These are phyloP conservation scores for Canariomyces notabilis DNA, from an alignment of 2,329 filamentous ascomycete genomes.

Conservation along the genomic window DNA sequence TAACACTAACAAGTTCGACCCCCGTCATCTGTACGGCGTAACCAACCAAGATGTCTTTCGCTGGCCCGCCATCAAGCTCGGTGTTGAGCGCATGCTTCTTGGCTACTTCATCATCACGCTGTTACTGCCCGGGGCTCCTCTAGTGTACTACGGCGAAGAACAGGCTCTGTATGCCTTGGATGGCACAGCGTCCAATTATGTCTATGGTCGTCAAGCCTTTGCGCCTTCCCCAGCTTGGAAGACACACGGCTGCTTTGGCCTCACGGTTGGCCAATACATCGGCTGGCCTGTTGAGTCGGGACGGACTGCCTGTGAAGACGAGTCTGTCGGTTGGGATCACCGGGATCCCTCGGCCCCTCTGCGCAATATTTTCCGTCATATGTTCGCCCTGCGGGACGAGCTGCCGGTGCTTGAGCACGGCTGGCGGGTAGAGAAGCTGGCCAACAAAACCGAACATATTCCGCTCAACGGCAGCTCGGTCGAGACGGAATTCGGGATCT, in stretches of 20 bases:
- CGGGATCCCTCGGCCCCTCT: conserved; percentile 57
- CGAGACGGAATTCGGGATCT: conserved; percentile 44
- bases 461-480: conserved; percentile 30
- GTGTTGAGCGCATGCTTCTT: conserved; percentile 51
- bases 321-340: conserved; percentile 53
- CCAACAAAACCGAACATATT: conserved; percentile 41
- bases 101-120: conserved; percentile 55
- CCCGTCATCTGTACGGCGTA: conserved; percentile 57
- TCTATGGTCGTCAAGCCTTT: conserved; percentile 60
- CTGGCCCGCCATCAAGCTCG: conserved; percentile 55
- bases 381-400: conserved; percentile 53
- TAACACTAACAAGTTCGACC: conserved; percentile 43
- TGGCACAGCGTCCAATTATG: conserved; percentile 56
- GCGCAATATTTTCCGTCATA: conserved; percentile 54
- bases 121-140: conserved; percentile 55
- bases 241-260: conserved; percentile 55
- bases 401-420: conserved; percentile 57
- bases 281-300: conserved; percentile 51
- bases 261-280: conserved; percentile 50
- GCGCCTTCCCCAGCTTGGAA: conserved; percentile 57
- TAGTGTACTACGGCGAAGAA: conserved; percentile 59
- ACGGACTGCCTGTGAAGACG: conserved; percentile 48
- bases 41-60: conserved; percentile 62
- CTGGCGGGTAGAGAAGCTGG: conserved; percentile 49
- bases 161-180: conserved; percentile 58